Evolutionary conservation across 108 stramenopile species (phyloP).

Genomic region (Nitzschia sp.): DNA sequence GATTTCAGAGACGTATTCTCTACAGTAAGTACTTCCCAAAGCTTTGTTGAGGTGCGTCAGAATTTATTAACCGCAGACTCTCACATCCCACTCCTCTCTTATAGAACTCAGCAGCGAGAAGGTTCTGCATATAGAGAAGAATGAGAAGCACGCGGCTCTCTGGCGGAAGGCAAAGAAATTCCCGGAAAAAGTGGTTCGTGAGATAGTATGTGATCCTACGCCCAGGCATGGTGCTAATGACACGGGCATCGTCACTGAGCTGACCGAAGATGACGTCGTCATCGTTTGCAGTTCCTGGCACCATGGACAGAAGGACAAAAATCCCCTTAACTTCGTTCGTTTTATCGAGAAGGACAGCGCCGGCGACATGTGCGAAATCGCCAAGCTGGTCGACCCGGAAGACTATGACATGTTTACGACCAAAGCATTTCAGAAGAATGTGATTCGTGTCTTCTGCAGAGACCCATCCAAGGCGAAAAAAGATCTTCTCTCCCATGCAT

Average conservation of each 20-base stretch:
- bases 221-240: constrained; percentile 20
- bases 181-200: constrained; percentile 8
- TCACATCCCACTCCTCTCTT: not conserved
- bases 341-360: constrained; percentile 60
- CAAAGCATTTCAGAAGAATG: constrained; percentile 31
- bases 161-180: constrained; percentile 7
- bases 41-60: not conserved
- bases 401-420: constrained; percentile 37
- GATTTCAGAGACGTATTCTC: constrained; percentile 49
- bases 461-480: constrained; percentile 32
- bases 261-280: constrained; percentile 61
- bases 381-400: constrained; percentile 29
- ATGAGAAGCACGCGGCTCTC: constrained; percentile 27
- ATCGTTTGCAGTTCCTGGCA: constrained; percentile 65
- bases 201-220: constrained; percentile 37
- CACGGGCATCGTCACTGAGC: constrained; percentile 6
- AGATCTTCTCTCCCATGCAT: constrained; percentile 46
- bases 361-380: constrained; percentile 40
- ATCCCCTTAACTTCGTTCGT: constrained; percentile 74
- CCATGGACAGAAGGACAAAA: constrained; percentile 62
- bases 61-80: not conserved
- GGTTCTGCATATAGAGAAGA: constrained; percentile 18
- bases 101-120: constrained; percentile 25
- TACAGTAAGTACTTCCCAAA: constrained; percentile 68
- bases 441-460: constrained; percentile 58